A percentile compares a stretch with the other conserved stretches of the same genome.
Conservation (phyloP, 2,329 filamentous ascomycete genomes). For the Drechslerella stenobrocha region DNA sequence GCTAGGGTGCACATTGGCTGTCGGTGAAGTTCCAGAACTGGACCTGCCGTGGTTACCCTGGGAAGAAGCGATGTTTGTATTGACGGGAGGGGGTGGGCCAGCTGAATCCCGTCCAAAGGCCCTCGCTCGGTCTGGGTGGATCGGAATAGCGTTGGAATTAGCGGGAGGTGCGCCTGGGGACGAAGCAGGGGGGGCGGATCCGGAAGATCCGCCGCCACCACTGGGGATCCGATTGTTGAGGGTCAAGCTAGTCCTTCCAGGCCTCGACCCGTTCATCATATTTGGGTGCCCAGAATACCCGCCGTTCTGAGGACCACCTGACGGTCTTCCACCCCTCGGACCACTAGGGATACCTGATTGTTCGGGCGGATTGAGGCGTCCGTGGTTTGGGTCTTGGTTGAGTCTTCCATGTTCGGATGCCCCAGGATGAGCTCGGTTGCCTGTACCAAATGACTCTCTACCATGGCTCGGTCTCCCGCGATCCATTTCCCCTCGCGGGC, state of each 20-base stretch:
- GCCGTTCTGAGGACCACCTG: constrained; percentile 18
- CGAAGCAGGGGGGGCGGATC: constrained; percentile 5
- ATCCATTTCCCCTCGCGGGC: constrained; percentile 51
- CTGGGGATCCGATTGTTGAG: constrained; percentile 34
- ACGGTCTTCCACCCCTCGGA: constrained; percentile 45
- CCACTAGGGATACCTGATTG: constrained; percentile 50
- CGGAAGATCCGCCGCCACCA: constrained; percentile 16
- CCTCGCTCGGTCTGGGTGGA: constrained; percentile 44
- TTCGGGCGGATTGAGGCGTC: constrained; percentile 52
- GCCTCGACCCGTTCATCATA: constrained; percentile 51
- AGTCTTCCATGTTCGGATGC: constrained; percentile 47
- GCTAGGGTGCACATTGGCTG: constrained; percentile 37
- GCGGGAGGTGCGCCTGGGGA: constrained; percentile 11
- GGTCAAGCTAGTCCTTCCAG: constrained; percentile 42
- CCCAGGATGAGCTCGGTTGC: constrained; percentile 28
- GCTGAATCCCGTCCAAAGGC: constrained; percentile 19
- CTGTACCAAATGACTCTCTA: constrained; percentile 45
- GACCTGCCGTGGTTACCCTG: constrained; percentile 37
- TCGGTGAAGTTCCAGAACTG: constrained; percentile 27
- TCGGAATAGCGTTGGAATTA: constrained; percentile 27
- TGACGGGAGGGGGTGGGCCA: constrained; percentile 19
- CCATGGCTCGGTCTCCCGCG: constrained; percentile 28
- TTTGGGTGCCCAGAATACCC: constrained; percentile 25
- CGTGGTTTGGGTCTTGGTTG: constrained; percentile 52
- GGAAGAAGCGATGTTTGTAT: constrained; percentile 29